Percentiles rank a stretch among this genome's conserved stretches.
Conservation (phyloP, 2,329 filamentous ascomycete species). For the Colletotrichum gloeosporioides region DNA sequence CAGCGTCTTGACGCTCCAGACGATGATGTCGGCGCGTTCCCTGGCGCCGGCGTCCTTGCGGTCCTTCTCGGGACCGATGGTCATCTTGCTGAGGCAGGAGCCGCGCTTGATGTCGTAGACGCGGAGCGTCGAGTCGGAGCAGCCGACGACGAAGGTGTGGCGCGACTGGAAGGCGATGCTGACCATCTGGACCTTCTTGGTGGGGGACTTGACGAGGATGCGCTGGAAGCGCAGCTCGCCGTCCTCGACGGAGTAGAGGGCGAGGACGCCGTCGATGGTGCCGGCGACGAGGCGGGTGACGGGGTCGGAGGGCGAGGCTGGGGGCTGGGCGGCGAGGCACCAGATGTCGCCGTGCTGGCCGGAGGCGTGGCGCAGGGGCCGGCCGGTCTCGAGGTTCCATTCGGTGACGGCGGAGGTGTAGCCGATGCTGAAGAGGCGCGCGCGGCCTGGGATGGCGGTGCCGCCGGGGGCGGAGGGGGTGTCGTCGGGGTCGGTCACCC, state of each 20-base stretch:
- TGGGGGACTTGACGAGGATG: slow-evolving; percentile 76
- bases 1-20: slow-evolving; percentile 92
- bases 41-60: slow-evolving; percentile 54
- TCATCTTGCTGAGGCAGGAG: slow-evolving; percentile 79
- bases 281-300: slow-evolving; percentile 77
- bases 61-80: slow-evolving; percentile 72
- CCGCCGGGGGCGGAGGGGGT: slow-evolving; percentile 49
- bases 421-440: slow-evolving; percentile 92
- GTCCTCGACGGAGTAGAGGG: slow-evolving; percentile 86
- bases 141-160: slow-evolving; percentile 84
- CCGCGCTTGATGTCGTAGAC: slow-evolving; percentile 86
- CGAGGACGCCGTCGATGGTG: slow-evolving; percentile 89
- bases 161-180: slow-evolving; percentile 90
- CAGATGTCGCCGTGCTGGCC: slow-evolving; percentile 96
- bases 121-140: slow-evolving; percentile 95
- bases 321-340: slow-evolving; percentile 90
- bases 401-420: slow-evolving; percentile 93
- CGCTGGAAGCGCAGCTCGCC: slow-evolving; percentile 81
- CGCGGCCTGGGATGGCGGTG: slow-evolving; percentile 47
- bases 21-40: slow-evolving; percentile 83
- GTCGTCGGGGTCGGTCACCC: slow-evolving; percentile 86
- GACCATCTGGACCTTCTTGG: slow-evolving; percentile 87
- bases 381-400: slow-evolving; percentile 86
- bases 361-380: slow-evolving; percentile 80
- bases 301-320: slow-evolving; percentile 29